Evolutionary conservation across 1,139 yeast species (phyloP), one percentile per base, ranked within the genome.

Genomic region (Hemisphaericaspora xylofermentans): DNA sequence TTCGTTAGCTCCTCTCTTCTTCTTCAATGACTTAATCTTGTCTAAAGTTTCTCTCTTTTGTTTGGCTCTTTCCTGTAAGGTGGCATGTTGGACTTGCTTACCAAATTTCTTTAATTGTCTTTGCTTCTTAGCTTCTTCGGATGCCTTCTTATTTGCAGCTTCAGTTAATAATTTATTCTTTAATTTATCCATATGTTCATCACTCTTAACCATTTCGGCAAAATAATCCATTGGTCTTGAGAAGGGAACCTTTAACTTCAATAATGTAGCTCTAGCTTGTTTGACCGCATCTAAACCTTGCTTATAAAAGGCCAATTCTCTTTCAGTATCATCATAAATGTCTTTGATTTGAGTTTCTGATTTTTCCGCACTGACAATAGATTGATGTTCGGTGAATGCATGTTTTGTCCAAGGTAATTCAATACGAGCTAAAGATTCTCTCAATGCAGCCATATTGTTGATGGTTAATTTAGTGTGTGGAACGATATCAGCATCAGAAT

Each of bases 141-240:
- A 76, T 2, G 96, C 97, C 66, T 87, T 87, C 78, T 86, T 88
- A 58, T 86, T 84, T 28, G 94, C 85, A 40, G 95, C 97, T 59
- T 88, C 96, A 47, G 80, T 78, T 35, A 89, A 74, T 54, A 93
- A 75, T 64, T 88, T 88, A 59, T 74, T 72, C 74, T 88, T 89
- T 57, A 93, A 76, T 66, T 82, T 88, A 59, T 89, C 97, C 99
- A 93, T 93, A 64, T 93, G 99, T 63, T 89, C 97, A 63, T 93
- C 99, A 46, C 91, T 84, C 71, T 93, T 93, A 48, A 89, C 88
- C 99, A 93, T 93, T 66, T 93, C 99, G 9, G 99, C 99, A 68
- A 93, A 93, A 64, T 88, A 93, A 63, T 93, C 99, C 56, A 80
- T 70, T 22, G 99, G 99, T 63, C 99, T 81, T 30, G 95, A 76